Base-by-base conservation (phyloP, 495 filamentous ascomycete species). In the Chaetomidium leptoderma region DNA sequence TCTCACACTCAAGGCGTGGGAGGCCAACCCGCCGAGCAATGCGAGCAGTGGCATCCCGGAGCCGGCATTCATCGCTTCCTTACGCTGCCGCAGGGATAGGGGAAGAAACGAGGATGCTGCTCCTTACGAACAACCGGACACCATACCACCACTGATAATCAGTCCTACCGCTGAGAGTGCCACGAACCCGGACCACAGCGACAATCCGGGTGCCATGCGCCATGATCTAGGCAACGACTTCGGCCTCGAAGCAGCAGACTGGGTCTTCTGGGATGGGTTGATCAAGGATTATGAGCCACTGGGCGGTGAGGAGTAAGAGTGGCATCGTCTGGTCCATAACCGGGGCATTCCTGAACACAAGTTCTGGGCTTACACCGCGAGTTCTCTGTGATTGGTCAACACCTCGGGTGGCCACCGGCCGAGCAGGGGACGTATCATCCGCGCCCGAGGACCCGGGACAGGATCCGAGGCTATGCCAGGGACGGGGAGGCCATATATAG, bases 241-340 rank as follows among this genome's bases (percentile, higher is more conserved):
- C 19, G 44, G 51, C 7, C 27, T 53, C 4, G 43, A 47, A 16
- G 17, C 24, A 2, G 40, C 36, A 10, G 48, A 63, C 29, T 63
- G 57, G 57, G 57, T 30, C 8, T 57, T 50, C 27, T 63, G 57
- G 61, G 53, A 60, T 6, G 39, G 50, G 35, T 21, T 56, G 39
- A 43, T 43, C 40, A 3, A 43, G 21, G 10, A 26, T 5, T 19
- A 43, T 23, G 40, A 43, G 4, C 14, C 40, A 6, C 36, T 16
- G n/a, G 19, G n/a, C 14, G 36, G 8, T 17, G 0, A 39, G 13
- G n/a, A 8, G n/a, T 16, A 19, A n/a, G 16, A 14, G 19, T 6
- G 1, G 14, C 13, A 14, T 17, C 8, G 36, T 13, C n/a, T 16
- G 11, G n/a, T n/a, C n/a, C n/a, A n/a, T n/a, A n/a, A n/a, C n/a